These are phyloP conservation scores for Backusella psychrophila DNA, from an alignment of 192 early-diverging fungal genomes.

Conservation along the genomic window DNA sequence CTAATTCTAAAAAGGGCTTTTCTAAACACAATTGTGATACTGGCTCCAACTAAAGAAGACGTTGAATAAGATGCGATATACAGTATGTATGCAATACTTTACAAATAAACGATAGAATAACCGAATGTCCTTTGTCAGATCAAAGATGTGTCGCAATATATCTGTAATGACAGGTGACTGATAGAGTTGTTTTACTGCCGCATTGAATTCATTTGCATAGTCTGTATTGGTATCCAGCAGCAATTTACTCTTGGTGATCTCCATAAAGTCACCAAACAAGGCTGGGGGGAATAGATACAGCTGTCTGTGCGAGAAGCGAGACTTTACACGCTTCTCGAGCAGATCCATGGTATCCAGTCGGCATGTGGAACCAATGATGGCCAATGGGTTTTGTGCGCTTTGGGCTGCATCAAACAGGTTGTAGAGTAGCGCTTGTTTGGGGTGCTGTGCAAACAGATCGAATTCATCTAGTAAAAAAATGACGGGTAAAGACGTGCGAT, in stretches of 20 bases:
- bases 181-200: conserved; percentile 42
- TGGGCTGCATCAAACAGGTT: conserved; percentile 92
- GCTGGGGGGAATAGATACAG: conserved; percentile 66
- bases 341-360: conserved; percentile 80
- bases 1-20: conserved; percentile 36
- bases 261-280: conserved; percentile 54
- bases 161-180: conserved; percentile 40
- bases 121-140: conserved; percentile 55
- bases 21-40: conserved; percentile 32
- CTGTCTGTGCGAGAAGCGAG: conserved; percentile 87
- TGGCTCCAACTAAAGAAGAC: conserved; percentile 40
- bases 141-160: conserved; percentile 52
- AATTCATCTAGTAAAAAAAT: conserved; percentile 94
- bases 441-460: conserved; percentile 87
- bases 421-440: conserved; percentile 92
- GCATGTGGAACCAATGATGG: conserved; percentile 82
- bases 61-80: too few species aligned
- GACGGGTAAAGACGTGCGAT: conserved; percentile 56
- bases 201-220: conserved; percentile 49
- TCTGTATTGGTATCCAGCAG: conserved; percentile 17
- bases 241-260: conserved; percentile 55
- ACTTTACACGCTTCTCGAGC: conserved; percentile 94
- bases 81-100: conserved; percentile 2
- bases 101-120: conserved; percentile 55
- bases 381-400: conserved; percentile 79